These are phyloP conservation scores for Fusarium begoniae DNA, from an alignment of 2,329 filamentous ascomycete species.

Conservation along the genomic window DNA sequence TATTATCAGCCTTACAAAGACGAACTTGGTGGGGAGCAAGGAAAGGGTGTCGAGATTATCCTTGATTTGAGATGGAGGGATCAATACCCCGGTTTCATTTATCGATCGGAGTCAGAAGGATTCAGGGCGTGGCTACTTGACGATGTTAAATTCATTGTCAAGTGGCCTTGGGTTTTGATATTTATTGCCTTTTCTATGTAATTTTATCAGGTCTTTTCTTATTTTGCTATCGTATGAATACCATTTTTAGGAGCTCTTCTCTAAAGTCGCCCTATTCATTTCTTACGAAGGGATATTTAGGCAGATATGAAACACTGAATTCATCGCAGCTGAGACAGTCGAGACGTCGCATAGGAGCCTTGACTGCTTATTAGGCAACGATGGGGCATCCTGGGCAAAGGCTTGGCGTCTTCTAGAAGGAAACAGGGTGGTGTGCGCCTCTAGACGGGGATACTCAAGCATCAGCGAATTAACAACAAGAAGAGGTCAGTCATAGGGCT, in stretches of 20 bases:
- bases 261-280: background rate
- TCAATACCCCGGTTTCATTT: conserved; percentile 26
- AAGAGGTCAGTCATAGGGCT: conserved; percentile 15
- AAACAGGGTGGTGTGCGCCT: conserved; percentile 10
- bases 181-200: conserved; percentile 9
- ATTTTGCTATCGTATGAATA: conserved; percentile 19
- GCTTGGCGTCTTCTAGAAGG: conserved; percentile 26
- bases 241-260: background rate
- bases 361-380: conserved; percentile 17
- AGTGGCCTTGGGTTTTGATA: background rate
- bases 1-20: conserved; percentile 28
- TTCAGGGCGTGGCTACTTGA: conserved; percentile 9
- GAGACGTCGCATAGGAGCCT: background rate
- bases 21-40: background rate
- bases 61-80: conserved; percentile 25
- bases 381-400: background rate
- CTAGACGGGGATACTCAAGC: background rate
- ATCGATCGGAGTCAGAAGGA: conserved; percentile 23
- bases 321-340: background rate
- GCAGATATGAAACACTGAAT: background rate
- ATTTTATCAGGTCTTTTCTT: background rate
- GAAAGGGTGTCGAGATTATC: conserved; percentile 12
- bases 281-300: background rate
- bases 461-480: background rate
- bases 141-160: conserved; percentile 1